These are phyloP conservation scores for Daldinia vernicosa DNA, from an alignment of 495 filamentous ascomycete species.

Conservation along the genomic window DNA sequence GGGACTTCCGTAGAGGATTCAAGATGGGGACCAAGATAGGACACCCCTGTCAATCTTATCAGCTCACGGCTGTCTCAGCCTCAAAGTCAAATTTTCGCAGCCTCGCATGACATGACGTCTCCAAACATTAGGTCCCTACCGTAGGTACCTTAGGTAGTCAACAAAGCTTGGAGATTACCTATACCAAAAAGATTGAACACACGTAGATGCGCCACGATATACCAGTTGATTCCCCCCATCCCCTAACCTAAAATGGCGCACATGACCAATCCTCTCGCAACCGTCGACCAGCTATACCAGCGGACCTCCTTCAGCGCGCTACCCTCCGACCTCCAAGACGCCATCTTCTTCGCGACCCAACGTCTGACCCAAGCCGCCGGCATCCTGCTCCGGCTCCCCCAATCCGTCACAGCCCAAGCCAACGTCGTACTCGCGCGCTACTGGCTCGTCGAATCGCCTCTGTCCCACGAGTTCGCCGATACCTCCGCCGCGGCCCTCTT, in stretches of 20 bases:
- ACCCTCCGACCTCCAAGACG: conserved; percentile 78
- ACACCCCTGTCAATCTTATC: conserved; percentile 20
- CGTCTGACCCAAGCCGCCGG: conserved; percentile 89
- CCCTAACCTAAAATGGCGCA: conserved; percentile 55
- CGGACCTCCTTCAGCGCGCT: conserved; percentile 68
- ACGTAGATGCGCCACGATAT: no score
- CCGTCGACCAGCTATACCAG: conserved; percentile 74
- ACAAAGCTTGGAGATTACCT: neutral
- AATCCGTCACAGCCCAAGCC: conserved; percentile 88
- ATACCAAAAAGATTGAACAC: no score
- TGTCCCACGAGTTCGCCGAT: conserved; percentile 64
- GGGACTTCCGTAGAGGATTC: no score
- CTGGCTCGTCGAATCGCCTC: conserved; percentile 69
- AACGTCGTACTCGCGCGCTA: conserved; percentile 89
- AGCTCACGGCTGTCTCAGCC: conserved; percentile 24
- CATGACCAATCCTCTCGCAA: conserved; percentile 88
- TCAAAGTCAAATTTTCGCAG: conserved; percentile 36
- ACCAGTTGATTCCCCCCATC: no score
- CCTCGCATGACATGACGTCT: conserved; percentile 33
- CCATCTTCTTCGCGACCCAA: conserved; percentile 71
- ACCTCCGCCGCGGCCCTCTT: conserved; percentile 84
- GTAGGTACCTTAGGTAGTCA: no score
- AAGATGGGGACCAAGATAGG: conserved; percentile 15
- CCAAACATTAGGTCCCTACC: no score
- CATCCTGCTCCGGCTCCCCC: conserved; percentile 82